These are phyloP conservation scores for Colletotrichum siamense DNA, from an alignment of 2,329 filamentous ascomycete genomes.

Conservation along the genomic window DNA sequence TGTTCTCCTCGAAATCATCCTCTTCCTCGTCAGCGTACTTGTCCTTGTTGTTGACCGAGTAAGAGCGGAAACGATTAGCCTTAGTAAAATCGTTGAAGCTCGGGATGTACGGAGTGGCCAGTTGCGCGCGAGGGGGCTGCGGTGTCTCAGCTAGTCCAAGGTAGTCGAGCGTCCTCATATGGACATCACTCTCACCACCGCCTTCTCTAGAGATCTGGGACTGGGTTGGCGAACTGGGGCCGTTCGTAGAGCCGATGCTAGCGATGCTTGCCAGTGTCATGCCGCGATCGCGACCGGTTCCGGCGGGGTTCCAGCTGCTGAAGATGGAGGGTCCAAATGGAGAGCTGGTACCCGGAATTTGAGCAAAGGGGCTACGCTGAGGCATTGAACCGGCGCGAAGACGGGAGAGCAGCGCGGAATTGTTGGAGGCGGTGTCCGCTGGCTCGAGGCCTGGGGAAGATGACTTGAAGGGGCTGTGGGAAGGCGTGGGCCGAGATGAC, in stretches of 20 bases:
- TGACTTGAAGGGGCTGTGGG: conserved; percentile 85
- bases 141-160: conserved; percentile 94
- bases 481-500: conserved; percentile 83
- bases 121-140: conserved; percentile 75
- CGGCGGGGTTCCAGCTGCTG: conserved; percentile 73
- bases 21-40: conserved; percentile 92
- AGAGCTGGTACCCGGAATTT: conserved; percentile 53
- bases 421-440: conserved; percentile 53
- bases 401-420: conserved; percentile 80
- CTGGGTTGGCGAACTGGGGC: conserved; percentile 84
- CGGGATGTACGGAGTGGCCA: conserved; percentile 74
- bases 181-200: conserved; percentile 83
- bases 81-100: conserved; percentile 79
- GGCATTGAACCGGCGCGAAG: conserved; percentile 94
- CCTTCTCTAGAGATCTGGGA: conserved; percentile 88
- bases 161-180: conserved; percentile 91
- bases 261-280: conserved; percentile 83
- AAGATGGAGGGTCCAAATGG: conserved; percentile 93
- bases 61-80: conserved; percentile 90
- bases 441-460: conserved; percentile 60
- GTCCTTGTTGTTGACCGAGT: conserved; percentile 98
- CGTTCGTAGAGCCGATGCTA: conserved; percentile 84
- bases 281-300: conserved; percentile 76
- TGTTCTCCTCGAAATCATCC: conserved; percentile 69
- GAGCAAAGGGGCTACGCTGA: conserved; percentile 76